Evolutionary conservation across 2,329 filamentous ascomycete genomes (phyloP), one percentile per base, ranked within the genome.

Genomic region (Penicillium sp.): DNA sequence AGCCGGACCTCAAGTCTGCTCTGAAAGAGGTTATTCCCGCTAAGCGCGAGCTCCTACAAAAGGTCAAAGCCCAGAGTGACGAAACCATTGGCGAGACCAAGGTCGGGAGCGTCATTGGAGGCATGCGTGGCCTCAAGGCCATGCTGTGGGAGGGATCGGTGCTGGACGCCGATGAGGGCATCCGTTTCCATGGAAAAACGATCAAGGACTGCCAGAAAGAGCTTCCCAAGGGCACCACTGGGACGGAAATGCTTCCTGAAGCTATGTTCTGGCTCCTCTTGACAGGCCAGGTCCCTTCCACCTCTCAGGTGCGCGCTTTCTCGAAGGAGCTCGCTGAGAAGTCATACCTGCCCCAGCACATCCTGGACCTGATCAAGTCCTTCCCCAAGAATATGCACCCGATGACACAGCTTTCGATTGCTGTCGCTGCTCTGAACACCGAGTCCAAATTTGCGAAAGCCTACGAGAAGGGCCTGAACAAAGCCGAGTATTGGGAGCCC

Each of bases 101-200:
- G 80, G 85, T 97, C 42, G 89, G 93, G 75, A 96, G 94, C 76
- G 90, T 90, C 21, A 85, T 97, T 64, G 94, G 94, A 65, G 94
- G 94, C 68, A 97, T 97, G 94, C 89, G 92, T 78, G 93, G 93
- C 36, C 84, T 99, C 63, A 96, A 96, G 78, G 89, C 92, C 63
- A 96, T 99, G 91, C 84, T 99, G 49, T 99, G 94, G 94, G 94
- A 99, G 76, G 94, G 94, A 43, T 96, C 92, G 10, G 93, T 97
- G 23, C 86, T 99, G 45, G 94, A 99, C 70, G 88, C 94, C 63
- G 88, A 99, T 69, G 92, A 97, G 78, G 94, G 94, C 54, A 99
- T 99, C 71, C 89, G 93, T 59, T 99, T 99, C 82, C 94, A 97
- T 73, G 94, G 94, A 71, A 88, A 88, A 68, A 96, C 92, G 59